Conservation (phyloP, 2,329 filamentous ascomycete genomes). For the Raffaelea albimanens region DNA sequence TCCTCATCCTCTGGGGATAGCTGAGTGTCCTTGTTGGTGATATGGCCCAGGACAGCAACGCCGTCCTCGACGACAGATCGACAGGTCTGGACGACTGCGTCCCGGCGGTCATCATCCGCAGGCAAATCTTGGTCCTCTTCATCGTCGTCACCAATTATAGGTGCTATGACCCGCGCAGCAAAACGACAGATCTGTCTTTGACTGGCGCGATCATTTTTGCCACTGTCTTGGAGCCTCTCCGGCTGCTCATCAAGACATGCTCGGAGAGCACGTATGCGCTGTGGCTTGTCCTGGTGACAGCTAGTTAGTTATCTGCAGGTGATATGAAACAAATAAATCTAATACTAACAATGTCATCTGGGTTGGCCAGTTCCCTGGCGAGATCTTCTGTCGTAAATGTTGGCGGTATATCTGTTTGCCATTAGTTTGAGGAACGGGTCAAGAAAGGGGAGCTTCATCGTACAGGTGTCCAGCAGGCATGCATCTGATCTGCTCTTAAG, state of each 20-base stretch:
- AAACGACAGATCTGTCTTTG: slow-evolving; percentile 6
- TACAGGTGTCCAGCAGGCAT: too few relatives aligned
- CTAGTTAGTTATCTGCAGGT: too few relatives aligned
- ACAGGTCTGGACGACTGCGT: slow-evolving; percentile 5
- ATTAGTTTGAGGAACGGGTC: too few relatives aligned
- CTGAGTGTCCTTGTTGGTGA: background rate
- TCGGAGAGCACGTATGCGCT: background rate
- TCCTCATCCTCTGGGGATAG: background rate
- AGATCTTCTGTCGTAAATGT: too few relatives aligned
- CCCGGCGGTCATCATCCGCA: background rate
- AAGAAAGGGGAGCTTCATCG: too few relatives aligned
- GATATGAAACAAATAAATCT: too few relatives aligned
- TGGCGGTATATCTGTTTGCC: too few relatives aligned
- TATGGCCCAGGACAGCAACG: slow-evolving; percentile 9
- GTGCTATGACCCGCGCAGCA: slow-evolving; percentile 7
- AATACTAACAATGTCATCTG: too few relatives aligned
- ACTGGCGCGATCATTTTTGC: background rate
- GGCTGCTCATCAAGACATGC: too few relatives aligned
- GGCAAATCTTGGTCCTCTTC: background rate
- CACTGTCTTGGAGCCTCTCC: background rate
- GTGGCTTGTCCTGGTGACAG: background rate
- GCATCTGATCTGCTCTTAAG: too few relatives aligned
- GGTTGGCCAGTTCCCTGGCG: too few relatives aligned
- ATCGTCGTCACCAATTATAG: slow-evolving; percentile 1
- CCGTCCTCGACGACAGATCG: slow-evolving; percentile 9